phyloP scores from a whole-genome alignment of 345 rosid genomes.

The Triadica sebifera region DNA sequence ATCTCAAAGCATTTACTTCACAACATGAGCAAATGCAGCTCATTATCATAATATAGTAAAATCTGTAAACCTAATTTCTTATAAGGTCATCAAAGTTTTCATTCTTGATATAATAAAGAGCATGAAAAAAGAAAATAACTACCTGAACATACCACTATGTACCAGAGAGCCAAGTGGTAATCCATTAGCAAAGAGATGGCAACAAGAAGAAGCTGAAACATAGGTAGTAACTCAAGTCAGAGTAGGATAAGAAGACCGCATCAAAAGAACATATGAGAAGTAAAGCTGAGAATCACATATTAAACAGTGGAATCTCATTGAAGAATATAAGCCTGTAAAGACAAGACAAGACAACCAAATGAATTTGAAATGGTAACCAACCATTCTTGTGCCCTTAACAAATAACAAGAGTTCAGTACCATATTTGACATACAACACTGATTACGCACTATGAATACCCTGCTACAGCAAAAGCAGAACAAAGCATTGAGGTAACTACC shows the following conservation, averaged over 20 bases:
- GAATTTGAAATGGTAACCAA: background rate
- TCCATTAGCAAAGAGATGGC: constrained; percentile 58
- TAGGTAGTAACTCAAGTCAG: constrained; percentile 14
- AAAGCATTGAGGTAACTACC: constrained; percentile 31
- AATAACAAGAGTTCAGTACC: background rate
- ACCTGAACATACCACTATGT: constrained; percentile 61
- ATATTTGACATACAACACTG: background rate
- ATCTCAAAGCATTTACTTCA: no score
- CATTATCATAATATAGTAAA: background rate
- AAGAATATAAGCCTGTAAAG: background rate
- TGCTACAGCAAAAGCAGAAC: background rate
- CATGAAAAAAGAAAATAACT: background rate
- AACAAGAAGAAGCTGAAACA: constrained; percentile 64
- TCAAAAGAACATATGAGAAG: background rate
- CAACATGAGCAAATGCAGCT: no score
- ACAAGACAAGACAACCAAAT: background rate
- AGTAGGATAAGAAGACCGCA: constrained; percentile 11
- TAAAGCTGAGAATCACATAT: background rate
- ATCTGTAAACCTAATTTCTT: background rate
- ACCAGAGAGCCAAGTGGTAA: constrained; percentile 73
- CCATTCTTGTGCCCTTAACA: background rate
- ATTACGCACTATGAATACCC: background rate
- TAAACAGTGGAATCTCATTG: background rate
- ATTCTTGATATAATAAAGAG: background rate
- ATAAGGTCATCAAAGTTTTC: background rate